Base-by-base conservation (phyloP, 2,329 filamentous ascomycete species). In the Thielaviopsis cerberus region DNA sequence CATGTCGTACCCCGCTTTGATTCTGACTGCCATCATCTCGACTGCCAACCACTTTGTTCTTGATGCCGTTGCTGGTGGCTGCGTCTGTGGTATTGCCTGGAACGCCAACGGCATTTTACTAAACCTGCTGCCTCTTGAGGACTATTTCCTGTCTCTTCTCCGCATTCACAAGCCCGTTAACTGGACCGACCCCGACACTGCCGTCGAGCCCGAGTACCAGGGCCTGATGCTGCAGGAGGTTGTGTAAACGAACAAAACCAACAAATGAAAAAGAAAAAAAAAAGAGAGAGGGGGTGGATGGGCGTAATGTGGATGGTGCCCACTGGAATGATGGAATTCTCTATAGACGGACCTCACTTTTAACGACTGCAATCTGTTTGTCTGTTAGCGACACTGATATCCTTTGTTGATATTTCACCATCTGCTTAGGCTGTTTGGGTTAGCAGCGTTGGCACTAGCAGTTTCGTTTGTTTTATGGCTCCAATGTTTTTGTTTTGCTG, bases 1-100 rank as follows among this genome's bases (percentile, higher is more conserved):
- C 50, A 73, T 83, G 64, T 68, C 76, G 3, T 88, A 88, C 64
- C 83, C 85, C 0, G 66, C 76, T 5, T 72, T 77, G 25, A 87
- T 88, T 61, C 69, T 86, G 4, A 73, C 78, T 8, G 83, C 82
- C 25, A 86, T 87, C 62, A 74, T 86, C 24, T 79, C 83, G 2
- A 86, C 83, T 0, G 83, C 83, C 52, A 87, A 87, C 66, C 83
- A 87, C 68, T 84, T 86, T 66, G 75, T 86, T 53, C 75, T 87
- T 6, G 84, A 87, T 66, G 83, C 84, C 0, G 76, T 86, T 1
- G 84, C 82, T 0, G 84, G 83, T 15, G 79, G 81, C 5, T 65
- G 77, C 30, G 81, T 87, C 2, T 86, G 83, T 63, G 72, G 71
- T 2, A 62, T 85, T 4, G 82, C 81, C 0, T 87, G 83, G 83